Base-by-base conservation (phyloP, 1,284 basidiomycete species). In the Rhodotorula sp. region DNA sequence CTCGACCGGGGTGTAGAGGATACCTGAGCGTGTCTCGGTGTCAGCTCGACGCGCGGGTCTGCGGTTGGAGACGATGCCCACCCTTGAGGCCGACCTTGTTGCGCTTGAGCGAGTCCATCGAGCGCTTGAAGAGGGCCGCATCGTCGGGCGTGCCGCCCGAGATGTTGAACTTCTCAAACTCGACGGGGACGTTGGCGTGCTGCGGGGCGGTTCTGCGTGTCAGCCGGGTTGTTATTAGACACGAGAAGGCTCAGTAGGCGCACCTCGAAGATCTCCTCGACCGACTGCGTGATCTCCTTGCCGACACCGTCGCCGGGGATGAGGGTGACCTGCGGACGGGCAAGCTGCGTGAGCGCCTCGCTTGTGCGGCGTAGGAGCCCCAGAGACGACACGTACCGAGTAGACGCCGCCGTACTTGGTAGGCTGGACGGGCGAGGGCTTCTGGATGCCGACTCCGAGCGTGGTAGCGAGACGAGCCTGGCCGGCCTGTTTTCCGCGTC, bases 1-100 rank as follows among this genome's bases (percentile, higher is more conserved):
- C 69, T 95, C 97, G 80, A 97, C 94, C 77, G 96, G 97, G 60
- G 97, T 99, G 86, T 96, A 98, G 75, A 99, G 91, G 79, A 99
- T 98, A 80, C 97, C 93, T 97, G 77, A 23, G 45, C 14, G 61
- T 5, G 19, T 57, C 53, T 64, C 45, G 41, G 41, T 41, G 54
- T 53, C 42, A 61, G 54, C 34, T 34, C 34, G 34, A 34, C 34
- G 34, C 34, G 34, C 16, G 57, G 12, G 34, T 1, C n/a, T 21
- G 55, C 19, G 19, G 25, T 16, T 10, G n/a, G 57, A 14, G 42
- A n/a, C 41, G 64, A 45, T 45, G 27, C 16, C n/a, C 78, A 94
- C 94, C 97, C 87, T 99, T 99, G 79, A 99, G 88, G 76, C 97
- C 97, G 75, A 99, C 97, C 82, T 92, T 89, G 87, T 99, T 99